Conservation (phyloP, 805 yeast species). For the Candida ipomoeae region DNA sequence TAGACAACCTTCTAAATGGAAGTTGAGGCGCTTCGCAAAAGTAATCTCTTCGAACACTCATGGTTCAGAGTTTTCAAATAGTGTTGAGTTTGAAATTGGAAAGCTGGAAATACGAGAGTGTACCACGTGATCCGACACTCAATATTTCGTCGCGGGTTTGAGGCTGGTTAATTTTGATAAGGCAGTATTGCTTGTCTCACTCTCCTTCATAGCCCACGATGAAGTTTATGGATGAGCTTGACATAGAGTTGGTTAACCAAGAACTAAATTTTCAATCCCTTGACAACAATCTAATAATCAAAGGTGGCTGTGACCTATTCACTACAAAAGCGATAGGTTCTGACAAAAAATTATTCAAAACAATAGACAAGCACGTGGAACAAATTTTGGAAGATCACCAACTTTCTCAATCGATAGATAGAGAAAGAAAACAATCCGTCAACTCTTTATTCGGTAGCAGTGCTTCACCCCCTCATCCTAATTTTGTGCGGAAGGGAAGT, state of each 20-base stretch:
- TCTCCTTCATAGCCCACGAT: conserved; percentile 1
- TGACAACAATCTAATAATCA: conserved; percentile 47
- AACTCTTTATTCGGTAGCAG: conserved; percentile 36
- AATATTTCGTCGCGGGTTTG: conserved; percentile 1
- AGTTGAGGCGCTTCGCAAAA: conserved; percentile 6
- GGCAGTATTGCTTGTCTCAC: conserved; percentile 4
- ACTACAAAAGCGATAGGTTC: conserved; percentile 91
- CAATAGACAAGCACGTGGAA: conserved; percentile 78
- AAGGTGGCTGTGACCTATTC: conserved; percentile 89
- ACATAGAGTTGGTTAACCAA: conserved; percentile 86
- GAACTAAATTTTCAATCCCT: conserved; percentile 49
- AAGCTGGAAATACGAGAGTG: background rate
- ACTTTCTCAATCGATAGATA: conserved; percentile 34
- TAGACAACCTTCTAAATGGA: background rate
- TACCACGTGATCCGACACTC: background rate
- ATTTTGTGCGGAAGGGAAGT: conserved; percentile 24
- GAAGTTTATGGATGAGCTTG: conserved; percentile 88
- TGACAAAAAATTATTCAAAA: conserved; percentile 83
- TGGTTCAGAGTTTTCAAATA: background rate
- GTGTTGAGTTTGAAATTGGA: background rate
- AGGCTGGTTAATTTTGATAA: conserved; percentile 1
- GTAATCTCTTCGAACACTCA: conserved; percentile 3
- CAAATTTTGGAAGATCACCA: conserved; percentile 44
- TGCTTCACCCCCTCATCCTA: conserved; percentile 28
- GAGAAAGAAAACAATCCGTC: conserved; percentile 36